Evolutionary conservation across 129 eudicot species (phyloP).

Genomic region (Silybum marianum): DNA sequence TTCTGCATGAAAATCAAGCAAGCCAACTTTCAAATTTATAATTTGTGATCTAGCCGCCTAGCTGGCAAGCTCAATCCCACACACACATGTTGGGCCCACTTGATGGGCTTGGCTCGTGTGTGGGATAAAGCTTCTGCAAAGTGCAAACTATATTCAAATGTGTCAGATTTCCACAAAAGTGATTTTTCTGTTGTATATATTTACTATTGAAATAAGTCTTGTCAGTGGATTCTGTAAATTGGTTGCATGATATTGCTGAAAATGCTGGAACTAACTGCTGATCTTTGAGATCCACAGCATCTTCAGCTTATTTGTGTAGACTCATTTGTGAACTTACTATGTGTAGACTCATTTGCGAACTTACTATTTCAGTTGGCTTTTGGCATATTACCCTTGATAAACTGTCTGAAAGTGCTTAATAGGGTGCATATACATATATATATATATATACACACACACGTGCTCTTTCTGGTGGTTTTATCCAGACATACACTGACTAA

Average conservation of each 20-base stretch:
- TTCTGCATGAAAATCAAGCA: neutral
- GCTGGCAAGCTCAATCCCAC: neutral
- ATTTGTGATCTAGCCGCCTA: neutral
- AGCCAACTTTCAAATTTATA: neutral
- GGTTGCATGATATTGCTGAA: no score
- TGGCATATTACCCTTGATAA: neutral
- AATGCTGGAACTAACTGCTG: neutral
- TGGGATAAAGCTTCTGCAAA: no score
- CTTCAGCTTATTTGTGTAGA: neutral
- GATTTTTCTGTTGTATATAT: no score
- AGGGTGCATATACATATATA: no score
- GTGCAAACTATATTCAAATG: no score
- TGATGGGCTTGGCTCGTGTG: no score
- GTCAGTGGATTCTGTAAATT: no score
- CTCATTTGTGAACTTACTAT: no score
- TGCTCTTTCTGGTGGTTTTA: neutral
- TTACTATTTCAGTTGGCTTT: neutral
- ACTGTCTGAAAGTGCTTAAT: neutral
- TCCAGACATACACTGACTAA: no score
- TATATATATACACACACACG: neutral
- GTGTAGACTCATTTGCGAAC: neutral
- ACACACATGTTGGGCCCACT: no score
- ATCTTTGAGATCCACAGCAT: neutral
- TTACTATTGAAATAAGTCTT: no score
- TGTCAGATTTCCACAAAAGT: no score